Percentiles rank a stretch among this genome's conserved stretches.
phyloP scores from a whole-genome alignment of 441 rosid genomes.

The Brassica hybrid region DNA sequence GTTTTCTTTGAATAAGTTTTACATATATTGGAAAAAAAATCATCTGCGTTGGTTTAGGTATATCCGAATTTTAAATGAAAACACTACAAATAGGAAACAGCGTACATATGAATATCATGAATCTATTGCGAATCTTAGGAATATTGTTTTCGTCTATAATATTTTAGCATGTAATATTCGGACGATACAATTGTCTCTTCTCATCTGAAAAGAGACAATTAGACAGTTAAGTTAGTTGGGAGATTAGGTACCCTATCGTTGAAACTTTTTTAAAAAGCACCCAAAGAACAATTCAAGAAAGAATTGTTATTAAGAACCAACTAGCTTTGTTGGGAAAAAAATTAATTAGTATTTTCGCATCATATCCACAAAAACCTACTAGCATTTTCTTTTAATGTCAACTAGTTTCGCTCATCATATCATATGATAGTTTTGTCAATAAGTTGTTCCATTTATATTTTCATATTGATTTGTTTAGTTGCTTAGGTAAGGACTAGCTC shows the following conservation, averaged over 20 bases:
- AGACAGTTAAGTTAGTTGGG: constrained; percentile 43
- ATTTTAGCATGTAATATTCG: constrained; percentile 4
- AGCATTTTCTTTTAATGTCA: not conserved
- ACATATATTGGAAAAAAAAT: no score
- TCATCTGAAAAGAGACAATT: constrained; percentile 23
- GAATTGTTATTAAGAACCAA: not conserved
- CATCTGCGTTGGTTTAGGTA: not conserved
- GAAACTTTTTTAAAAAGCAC: constrained; percentile 24
- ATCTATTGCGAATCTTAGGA: not conserved
- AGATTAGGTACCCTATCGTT: constrained; percentile 31
- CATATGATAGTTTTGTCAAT: not conserved
- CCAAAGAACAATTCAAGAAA: not conserved
- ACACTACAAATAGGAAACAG: not conserved
- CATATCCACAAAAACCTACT: not conserved
- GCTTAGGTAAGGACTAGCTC: constrained; percentile 23
- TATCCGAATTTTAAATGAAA: not conserved
- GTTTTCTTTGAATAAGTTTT: no score
- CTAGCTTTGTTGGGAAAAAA: constrained; percentile 8
- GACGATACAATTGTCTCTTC: not conserved
- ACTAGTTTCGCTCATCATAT: not conserved
- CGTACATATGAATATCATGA: not conserved
- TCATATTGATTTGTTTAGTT: not conserved
- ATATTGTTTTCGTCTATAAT: not conserved
- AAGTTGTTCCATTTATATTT: not conserved
- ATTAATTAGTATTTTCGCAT: not conserved